Evolutionary conservation across 306 rosid genomes (phyloP).

Genomic region (Gastrolobium bilobum): DNA sequence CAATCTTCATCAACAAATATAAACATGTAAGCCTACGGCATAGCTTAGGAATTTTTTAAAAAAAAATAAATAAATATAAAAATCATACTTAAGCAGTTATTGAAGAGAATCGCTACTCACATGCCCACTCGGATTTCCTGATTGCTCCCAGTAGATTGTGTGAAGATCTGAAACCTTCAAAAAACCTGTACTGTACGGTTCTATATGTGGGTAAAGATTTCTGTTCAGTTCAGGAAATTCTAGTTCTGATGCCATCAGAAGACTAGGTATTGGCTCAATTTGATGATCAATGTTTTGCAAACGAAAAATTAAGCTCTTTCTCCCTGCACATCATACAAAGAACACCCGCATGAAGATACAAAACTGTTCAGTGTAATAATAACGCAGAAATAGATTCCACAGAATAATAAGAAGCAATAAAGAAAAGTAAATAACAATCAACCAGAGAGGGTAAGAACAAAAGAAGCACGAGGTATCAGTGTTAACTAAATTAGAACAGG

Average conservation of each 20-base stretch:
- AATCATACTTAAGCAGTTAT: neutral
- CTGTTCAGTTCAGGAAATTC: conserved; percentile 56
- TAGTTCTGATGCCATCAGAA: conserved; percentile 70
- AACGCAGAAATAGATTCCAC: neutral
- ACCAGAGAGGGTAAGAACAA: neutral
- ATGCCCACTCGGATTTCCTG: conserved; percentile 88
- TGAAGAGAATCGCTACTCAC: conserved; percentile 61
- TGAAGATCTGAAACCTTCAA: conserved; percentile 89
- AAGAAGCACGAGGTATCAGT: neutral
- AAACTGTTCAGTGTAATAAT: neutral
- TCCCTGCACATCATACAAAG: conserved; percentile 53
- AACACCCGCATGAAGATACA: neutral
- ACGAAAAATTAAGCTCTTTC: conserved; percentile 48
- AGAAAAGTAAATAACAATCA: no score
- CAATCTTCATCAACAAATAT: conserved; percentile 21
- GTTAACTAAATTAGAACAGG: neutral
- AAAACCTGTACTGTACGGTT: conserved; percentile 72
- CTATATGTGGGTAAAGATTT: conserved; percentile 68
- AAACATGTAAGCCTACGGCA: conserved; percentile 25
- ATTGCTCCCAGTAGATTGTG: conserved; percentile 91
- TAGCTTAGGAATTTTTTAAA: neutral
- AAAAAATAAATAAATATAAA: neutral
- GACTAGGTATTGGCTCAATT: conserved; percentile 48
- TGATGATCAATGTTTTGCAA: conserved; percentile 53
- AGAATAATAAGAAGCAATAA: neutral